These are phyloP conservation scores for Talaromyces sp. DNA, from an alignment of 2,329 filamentous ascomycete species.

Conservation along the genomic window DNA sequence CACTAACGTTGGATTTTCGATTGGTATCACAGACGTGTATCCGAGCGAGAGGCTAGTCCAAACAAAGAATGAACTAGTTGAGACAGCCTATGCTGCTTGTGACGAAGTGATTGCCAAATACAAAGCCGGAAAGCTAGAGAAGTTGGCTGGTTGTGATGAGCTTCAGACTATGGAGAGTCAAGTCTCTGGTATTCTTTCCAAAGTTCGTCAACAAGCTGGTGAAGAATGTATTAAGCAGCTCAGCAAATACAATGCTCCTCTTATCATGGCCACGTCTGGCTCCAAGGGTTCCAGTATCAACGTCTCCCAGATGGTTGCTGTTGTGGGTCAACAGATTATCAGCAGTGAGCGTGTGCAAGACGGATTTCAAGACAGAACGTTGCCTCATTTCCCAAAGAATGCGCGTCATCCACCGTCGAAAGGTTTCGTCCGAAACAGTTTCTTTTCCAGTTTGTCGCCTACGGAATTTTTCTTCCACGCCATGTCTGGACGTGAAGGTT, in stretches of 20 bases:
- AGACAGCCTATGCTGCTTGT: slow-evolving; percentile 71
- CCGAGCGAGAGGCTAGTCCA: slow-evolving; percentile 66
- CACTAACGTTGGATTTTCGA: slow-evolving; percentile 88
- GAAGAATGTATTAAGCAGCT: slow-evolving; percentile 84
- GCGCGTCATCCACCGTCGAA: slow-evolving; percentile 88
- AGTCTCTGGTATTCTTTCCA: slow-evolving; percentile 86
- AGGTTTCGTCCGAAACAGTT: slow-evolving; percentile 94
- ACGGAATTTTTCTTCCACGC: slow-evolving; percentile 98
- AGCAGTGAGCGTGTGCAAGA: slow-evolving; percentile 86
- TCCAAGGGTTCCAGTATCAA: slow-evolving; percentile 98
- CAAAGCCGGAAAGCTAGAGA: slow-evolving; percentile 73
- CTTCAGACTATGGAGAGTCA: slow-evolving; percentile 86
- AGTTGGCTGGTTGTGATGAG: slow-evolving; percentile 83
- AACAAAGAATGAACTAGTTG: slow-evolving; percentile 71
- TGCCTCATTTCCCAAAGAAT: slow-evolving; percentile 94
- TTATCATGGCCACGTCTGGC: slow-evolving; percentile 95
- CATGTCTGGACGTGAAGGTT: slow-evolving; percentile 94
- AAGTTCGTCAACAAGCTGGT: slow-evolving; percentile 86
- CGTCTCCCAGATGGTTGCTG: slow-evolving; percentile 97
- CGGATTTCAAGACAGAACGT: slow-evolving; percentile 89
- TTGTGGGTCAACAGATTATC: slow-evolving; percentile 97
- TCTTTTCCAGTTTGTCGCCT: slow-evolving; percentile 85
- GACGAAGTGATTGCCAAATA: slow-evolving; percentile 78
- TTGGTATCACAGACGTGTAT: slow-evolving; percentile 91
- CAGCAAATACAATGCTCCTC: slow-evolving; percentile 83